Conservation (phyloP, 2,329 filamentous ascomycete species). For the Cytospora piceicola region DNA sequence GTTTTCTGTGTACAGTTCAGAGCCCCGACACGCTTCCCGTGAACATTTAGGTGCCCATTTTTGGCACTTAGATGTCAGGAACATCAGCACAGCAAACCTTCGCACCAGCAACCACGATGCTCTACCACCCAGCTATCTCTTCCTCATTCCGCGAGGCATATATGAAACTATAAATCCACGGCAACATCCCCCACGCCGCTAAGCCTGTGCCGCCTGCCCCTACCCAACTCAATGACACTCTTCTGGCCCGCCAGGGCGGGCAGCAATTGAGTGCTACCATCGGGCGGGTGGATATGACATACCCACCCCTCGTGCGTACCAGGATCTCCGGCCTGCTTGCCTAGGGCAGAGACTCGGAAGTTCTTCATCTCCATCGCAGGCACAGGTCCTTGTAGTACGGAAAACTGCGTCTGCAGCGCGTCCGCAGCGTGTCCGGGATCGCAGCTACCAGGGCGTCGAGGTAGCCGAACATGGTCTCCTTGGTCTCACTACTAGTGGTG, state of each 20-base stretch:
- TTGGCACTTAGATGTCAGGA: conserved; percentile 9
- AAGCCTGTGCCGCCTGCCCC: conserved; percentile 47
- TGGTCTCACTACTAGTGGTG: conserved; percentile 25
- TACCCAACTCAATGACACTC: conserved; percentile 42
- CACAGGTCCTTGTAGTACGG: conserved; percentile 40
- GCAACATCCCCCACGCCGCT: conserved; percentile 37
- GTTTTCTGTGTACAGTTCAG: no score
- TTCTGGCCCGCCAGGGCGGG: conserved; percentile 44
- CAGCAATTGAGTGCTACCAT: conserved; percentile 45
- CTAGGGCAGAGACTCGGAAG: conserved; percentile 29
- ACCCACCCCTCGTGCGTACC: conserved; percentile 38
- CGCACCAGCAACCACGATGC: conserved; percentile 32
- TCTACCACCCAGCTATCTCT: conserved; percentile 41
- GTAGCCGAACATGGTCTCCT: conserved; percentile 36
- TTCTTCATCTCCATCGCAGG: conserved; percentile 36
- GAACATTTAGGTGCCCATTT: not conserved
- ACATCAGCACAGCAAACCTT: conserved; percentile 27
- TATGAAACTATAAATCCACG: conserved; percentile 45
- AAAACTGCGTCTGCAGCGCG: conserved; percentile 37
- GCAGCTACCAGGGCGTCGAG: conserved; percentile 34
- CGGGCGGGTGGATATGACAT: conserved; percentile 44
- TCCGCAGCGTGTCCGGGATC: conserved; percentile 38
- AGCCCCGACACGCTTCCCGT: no score
- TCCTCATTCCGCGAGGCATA: conserved; percentile 45
- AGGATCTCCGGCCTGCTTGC: conserved; percentile 24